Percentiles rank a stretch among this genome's conserved stretches.
phyloP scores from a whole-genome alignment of 768 basidiomycete species.

The Lentinus brumalis region DNA sequence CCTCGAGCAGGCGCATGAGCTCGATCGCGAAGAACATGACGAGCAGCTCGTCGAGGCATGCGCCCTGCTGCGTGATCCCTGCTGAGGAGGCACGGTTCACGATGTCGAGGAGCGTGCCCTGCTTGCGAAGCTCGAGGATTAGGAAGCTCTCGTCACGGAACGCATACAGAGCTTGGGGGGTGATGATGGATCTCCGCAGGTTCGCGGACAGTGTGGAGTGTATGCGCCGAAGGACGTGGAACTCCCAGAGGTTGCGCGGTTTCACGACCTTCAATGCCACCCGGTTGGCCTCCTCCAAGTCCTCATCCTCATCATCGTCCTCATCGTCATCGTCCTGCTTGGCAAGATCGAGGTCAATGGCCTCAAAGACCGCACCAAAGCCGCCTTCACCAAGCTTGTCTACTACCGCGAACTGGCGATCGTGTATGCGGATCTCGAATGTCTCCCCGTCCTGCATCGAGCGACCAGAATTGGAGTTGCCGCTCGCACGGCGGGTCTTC shows the following conservation, averaged over 20 bases:
- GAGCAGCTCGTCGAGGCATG: conserved; percentile 87
- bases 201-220: conserved; percentile 64
- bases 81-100: conserved; percentile 82
- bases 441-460: conserved; percentile 37
- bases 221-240: conserved; percentile 77
- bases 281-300: conserved; percentile 54
- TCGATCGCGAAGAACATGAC: conserved; percentile 96
- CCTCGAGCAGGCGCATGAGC: conserved; percentile 79
- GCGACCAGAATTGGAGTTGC: conserved; percentile 34
- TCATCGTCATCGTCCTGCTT: conserved; percentile 41
- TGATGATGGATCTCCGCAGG: conserved; percentile 69
- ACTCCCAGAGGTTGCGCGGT: conserved; percentile 92
- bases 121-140: conserved; percentile 82
- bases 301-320: conserved; percentile 52
- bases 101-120: conserved; percentile 89
- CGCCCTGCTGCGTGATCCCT: conserved; percentile 79
- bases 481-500: conserved; percentile 34
- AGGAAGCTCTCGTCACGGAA: conserved; percentile 91
- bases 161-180: conserved; percentile 77
- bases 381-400: conserved; percentile 97
- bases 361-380: conserved; percentile 94
- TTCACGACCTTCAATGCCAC: conserved; percentile 92
- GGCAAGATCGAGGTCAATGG: conserved; percentile 47
- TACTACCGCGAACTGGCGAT: conserved; percentile 64
- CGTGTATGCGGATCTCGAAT: conserved; percentile 63